Evolutionary conservation across 2,329 filamentous ascomycete species (phyloP).

Genomic region (Verticillium longisporum): DNA sequence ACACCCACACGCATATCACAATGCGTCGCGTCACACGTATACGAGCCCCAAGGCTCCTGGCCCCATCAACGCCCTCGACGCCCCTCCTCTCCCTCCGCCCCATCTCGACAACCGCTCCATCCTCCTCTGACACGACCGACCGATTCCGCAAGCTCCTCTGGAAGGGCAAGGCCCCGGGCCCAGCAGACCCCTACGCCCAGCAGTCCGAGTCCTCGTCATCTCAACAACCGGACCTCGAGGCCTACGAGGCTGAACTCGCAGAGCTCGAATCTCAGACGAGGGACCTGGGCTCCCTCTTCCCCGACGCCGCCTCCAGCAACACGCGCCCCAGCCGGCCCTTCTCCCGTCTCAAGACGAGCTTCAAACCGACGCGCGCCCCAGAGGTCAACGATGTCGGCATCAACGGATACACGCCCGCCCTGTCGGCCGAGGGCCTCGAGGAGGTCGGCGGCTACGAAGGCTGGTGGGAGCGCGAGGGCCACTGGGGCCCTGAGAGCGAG

Average conservation of each 20-base stretch:
- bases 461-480: conserved; percentile 49
- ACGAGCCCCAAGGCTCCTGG: conserved; percentile 24
- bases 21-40: conserved; percentile 37
- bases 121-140: conserved; percentile 24
- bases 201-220: conserved; percentile 21
- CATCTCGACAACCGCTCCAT: conserved; percentile 26
- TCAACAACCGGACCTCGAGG: conserved; percentile 19
- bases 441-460: conserved; percentile 36
- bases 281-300: neutral
- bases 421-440: conserved; percentile 35
- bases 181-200: conserved; percentile 31
- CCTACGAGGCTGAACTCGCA: conserved; percentile 10
- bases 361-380: conserved; percentile 3
- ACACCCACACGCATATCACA: conserved; percentile 7
- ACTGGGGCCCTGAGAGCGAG: conserved; percentile 41
- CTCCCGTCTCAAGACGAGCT: conserved; percentile 2
- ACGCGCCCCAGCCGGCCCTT: neutral
- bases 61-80: conserved; percentile 17
- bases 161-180: conserved; percentile 27
- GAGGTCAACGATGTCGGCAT: conserved; percentile 16
- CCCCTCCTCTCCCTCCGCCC: conserved; percentile 7
- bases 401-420: conserved; percentile 38
- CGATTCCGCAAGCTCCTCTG: conserved; percentile 32
- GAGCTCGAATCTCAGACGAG: conserved; percentile 7
- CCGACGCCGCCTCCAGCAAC: neutral